Evolutionary conservation across 116 monocot species (phyloP), one percentile per base, ranked within the genome.

Genomic region (Cymodocea nodosa): DNA sequence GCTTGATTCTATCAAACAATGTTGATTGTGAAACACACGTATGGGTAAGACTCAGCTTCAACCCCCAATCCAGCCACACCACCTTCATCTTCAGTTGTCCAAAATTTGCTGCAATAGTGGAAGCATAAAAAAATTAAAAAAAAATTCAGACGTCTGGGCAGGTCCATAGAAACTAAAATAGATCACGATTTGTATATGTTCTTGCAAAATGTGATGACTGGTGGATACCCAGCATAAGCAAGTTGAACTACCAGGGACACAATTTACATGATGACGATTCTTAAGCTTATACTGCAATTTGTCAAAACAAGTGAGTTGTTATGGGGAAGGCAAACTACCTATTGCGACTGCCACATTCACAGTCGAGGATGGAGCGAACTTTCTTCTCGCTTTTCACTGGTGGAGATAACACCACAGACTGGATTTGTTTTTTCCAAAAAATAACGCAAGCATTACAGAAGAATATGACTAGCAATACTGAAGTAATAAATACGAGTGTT

Each of bases 1-100:
- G 20, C 55, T 6, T 1, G 18, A 34, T 13, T 22, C 35, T 59
- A 65, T 85, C 68, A 87, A 63, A 75, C 50, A 62, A 95, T 69
- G 75, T 87, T 90, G 11, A 95, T 85, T 35, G 95, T 87, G 81
- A 95, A 95, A 25, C 79, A 95, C 68, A 90, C 90, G 15, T 95
- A 95, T 23, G 90, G 95, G 67, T 90, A 76, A 44, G 79, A 12
- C 65, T 95, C 94, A 2, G 82, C 59, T 78, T 90, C 90, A 35
- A 75, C 83, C 52, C 87, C 90, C 64, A 95, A n/a, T 52, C 90
- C 87, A 50, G 87, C 74, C 5, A 90, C 35, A 52, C 75, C 72
- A 10, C 59, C 81, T 5, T 95, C 90, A 40, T 95, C 95, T 23
- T 90, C 90, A 12, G 81, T 64, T 81, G 83, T 87, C 95, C 95